Conservation (phyloP, 495 filamentous ascomycete species). For the Stereocaulon alpinum region DNA sequence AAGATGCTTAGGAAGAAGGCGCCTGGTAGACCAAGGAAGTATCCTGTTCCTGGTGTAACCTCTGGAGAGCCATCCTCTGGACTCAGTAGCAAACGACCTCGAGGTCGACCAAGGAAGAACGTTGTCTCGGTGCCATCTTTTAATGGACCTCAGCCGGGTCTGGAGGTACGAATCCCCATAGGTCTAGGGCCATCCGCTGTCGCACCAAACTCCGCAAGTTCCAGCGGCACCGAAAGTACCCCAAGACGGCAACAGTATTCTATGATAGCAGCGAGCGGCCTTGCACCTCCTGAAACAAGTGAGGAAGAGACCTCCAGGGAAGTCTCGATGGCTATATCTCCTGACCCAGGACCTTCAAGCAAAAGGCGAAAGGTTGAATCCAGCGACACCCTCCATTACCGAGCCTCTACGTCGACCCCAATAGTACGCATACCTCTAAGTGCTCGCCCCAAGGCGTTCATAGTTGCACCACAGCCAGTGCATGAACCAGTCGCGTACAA, state of each 20-base stretch:
- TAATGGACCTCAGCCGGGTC: constrained; percentile 13
- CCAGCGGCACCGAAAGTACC: not conserved
- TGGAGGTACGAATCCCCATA: not conserved
- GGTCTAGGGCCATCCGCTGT: not conserved
- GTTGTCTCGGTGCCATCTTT: constrained; percentile 7
- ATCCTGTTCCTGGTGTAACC: not conserved
- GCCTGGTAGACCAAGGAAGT: constrained; percentile 9
- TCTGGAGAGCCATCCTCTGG: not conserved
- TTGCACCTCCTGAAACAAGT: constrained; percentile 1
- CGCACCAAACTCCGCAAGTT: not conserved
- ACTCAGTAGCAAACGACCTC: not conserved
- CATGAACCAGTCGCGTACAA: no score
- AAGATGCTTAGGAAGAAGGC: constrained; percentile 6
- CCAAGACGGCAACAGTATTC: constrained; percentile 11
- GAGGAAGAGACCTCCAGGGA: not conserved
- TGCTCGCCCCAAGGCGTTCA: not conserved
- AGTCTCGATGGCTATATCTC: not conserved
- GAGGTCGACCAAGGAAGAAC: not conserved
- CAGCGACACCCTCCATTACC: no score
- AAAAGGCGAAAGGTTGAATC: not conserved
- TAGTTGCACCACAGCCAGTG: no score
- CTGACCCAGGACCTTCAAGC: not conserved
- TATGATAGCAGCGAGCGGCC: constrained; percentile 17
- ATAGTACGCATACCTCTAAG: not conserved
- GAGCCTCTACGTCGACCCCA: not conserved